Evolutionary conservation across 192 early-diverging fungal species (phyloP).

Genomic region (Rhizophagus clarus): DNA sequence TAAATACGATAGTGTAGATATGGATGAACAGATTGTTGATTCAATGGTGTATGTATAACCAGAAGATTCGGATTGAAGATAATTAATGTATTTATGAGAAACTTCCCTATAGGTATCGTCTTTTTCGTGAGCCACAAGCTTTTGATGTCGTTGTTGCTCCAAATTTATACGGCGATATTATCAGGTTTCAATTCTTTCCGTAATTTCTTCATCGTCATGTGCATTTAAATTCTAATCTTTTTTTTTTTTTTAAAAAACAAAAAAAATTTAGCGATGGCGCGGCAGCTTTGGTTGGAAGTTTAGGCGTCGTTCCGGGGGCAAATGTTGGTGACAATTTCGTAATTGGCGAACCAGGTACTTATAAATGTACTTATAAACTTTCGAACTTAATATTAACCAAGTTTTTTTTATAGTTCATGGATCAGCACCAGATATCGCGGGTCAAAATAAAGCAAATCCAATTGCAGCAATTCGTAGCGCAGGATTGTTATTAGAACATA

Average conservation of each 20-base stretch:
- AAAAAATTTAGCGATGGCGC: slow-evolving; percentile 82
- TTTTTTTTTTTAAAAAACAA: no score
- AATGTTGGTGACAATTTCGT: slow-evolving; percentile 97
- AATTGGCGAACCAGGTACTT: slow-evolving; percentile 84
- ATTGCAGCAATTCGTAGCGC: slow-evolving; percentile 94
- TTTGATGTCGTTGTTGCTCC: slow-evolving; percentile 98
- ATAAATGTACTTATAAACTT: background rate
- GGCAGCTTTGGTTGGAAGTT: slow-evolving; percentile 91
- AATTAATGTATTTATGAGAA: slow-evolving; percentile 27
- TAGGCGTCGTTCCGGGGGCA: slow-evolving; percentile 94
- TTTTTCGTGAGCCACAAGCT: slow-evolving; percentile 95
- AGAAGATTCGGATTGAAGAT: background rate
- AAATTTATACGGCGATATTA: slow-evolving; percentile 98
- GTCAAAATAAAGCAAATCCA: slow-evolving; percentile 96
- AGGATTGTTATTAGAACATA: slow-evolving; percentile 87
- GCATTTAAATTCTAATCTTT: background rate
- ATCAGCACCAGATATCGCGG: slow-evolving; percentile 97
- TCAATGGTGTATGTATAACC: slow-evolving; percentile 87
- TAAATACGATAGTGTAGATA: slow-evolving; percentile 62
- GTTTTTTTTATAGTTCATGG: slow-evolving; percentile 70
- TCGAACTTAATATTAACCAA: background rate
- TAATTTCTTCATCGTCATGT: background rate
- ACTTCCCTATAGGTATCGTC: slow-evolving; percentile 62
- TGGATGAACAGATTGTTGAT: slow-evolving; percentile 98
- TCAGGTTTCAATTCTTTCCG: slow-evolving; percentile 46